A percentile compares a stretch with the other conserved stretches of the same genome.
phyloP scores from a whole-genome alignment of 2,329 filamentous ascomycete genomes.

The Paraphaeosphaeria sporulosa region DNA sequence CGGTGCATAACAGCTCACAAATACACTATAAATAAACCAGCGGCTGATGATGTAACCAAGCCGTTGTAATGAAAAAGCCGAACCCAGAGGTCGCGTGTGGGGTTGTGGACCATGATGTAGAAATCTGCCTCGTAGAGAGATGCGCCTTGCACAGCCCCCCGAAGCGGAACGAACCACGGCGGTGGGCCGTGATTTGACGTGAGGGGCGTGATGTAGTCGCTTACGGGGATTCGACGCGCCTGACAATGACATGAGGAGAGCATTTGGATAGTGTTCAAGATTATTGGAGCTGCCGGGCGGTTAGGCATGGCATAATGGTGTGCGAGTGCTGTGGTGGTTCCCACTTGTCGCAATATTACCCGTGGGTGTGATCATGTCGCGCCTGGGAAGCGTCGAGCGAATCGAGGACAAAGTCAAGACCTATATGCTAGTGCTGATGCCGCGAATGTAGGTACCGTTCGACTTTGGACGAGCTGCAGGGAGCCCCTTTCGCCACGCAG shows the following conservation, averaged over 20 bases:
- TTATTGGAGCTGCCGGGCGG: neutral
- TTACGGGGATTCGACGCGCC: neutral
- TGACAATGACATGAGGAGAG: neutral
- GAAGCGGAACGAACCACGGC: constrained; percentile 5
- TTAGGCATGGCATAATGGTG: constrained; percentile 1
- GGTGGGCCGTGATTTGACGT: constrained; percentile 6
- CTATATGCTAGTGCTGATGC: constrained; percentile 2
- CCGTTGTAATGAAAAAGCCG: constrained; percentile 16
- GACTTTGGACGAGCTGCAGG: too few species aligned
- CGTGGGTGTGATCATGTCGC: neutral
- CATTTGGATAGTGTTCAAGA: neutral
- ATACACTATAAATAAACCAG: constrained; percentile 22
- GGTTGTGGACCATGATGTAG: constrained; percentile 7
- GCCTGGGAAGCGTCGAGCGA: neutral
- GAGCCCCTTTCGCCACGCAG: neutral
- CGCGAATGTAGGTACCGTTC: neutral
- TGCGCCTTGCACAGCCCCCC: constrained; percentile 34
- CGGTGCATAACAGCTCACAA: neutral
- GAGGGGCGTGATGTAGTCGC: neutral
- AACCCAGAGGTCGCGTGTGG: constrained; percentile 12
- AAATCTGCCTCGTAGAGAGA: constrained; percentile 35
- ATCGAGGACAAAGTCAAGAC: neutral
- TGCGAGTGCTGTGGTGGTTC: neutral
- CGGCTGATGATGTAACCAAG: constrained; percentile 21
- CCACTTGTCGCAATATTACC: neutral